Percentiles rank a stretch among this genome's conserved stretches.
phyloP scores from a whole-genome alignment of 371 early-diverging fungal species.

The Phascolomyces articulosus region DNA sequence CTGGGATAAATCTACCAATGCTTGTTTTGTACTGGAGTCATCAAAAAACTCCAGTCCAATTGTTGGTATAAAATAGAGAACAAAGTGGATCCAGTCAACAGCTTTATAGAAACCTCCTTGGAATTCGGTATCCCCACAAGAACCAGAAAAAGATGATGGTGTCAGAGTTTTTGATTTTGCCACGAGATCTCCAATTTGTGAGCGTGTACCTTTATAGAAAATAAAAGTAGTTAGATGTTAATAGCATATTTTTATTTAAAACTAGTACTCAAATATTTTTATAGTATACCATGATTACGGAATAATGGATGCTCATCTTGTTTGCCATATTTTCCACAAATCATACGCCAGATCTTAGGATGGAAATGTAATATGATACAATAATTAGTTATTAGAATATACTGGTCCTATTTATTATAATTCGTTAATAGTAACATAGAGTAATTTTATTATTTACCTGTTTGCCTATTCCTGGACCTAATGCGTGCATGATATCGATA shows the following conservation, averaged over 20 bases:
- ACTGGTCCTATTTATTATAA: no score
- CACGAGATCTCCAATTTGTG: neutral
- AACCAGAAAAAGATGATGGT: neutral
- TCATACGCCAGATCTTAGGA: neutral
- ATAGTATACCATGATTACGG: no score
- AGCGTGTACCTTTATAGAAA: neutral
- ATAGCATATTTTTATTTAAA: no score
- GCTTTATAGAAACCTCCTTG: neutral
- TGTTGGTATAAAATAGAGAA: conserved; percentile 1
- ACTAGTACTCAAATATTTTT: no score
- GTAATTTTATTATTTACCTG: no score
- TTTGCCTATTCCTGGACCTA: neutral
- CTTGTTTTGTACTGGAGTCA: no score
- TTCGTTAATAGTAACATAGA: no score
- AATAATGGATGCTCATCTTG: neutral
- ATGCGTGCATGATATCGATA: conserved; percentile 3
- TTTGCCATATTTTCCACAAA: neutral
- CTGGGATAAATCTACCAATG: no score
- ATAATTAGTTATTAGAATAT: no score
- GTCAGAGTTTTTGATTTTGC: neutral
- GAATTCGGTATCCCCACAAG: neutral
- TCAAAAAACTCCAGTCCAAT: no score
- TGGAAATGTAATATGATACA: no score
- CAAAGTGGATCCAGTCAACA: conserved; percentile 9
- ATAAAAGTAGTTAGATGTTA: no score